These are phyloP conservation scores for Microbotryum saponariae DNA, from an alignment of 1,284 basidiomycete species.

Conservation along the genomic window DNA sequence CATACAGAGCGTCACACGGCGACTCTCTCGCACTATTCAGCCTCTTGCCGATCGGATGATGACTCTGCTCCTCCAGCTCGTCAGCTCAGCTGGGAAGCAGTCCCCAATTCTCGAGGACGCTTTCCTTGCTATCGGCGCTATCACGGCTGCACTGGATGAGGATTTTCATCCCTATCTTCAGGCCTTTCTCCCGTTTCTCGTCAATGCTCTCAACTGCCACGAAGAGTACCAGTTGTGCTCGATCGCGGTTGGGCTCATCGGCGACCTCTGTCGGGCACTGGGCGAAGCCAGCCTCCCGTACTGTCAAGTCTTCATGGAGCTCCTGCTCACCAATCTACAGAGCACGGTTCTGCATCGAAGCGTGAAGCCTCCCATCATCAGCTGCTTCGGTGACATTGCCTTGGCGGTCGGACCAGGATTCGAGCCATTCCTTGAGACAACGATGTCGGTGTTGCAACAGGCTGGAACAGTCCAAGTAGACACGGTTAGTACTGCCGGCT, in stretches of 20 bases:
- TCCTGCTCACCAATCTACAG: conserved; percentile 83
- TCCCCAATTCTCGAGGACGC: conserved; percentile 96
- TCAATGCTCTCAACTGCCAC: conserved; percentile 80
- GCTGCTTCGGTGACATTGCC: conserved; percentile 95
- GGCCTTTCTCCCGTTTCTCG: conserved; percentile 83
- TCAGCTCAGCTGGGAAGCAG: conserved; percentile 79
- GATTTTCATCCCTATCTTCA: conserved; percentile 82
- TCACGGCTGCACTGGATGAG: conserved; percentile 65
- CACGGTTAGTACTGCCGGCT: conserved; percentile 52
- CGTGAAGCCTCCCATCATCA: conserved; percentile 92
- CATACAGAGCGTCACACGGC: conserved; percentile 67
- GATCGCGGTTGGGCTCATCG: conserved; percentile 90
- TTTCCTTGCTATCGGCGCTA: conserved; percentile 87
- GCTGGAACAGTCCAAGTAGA: conserved; percentile 79
- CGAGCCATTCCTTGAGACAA: conserved; percentile 80
- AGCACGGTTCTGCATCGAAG: conserved; percentile 83
- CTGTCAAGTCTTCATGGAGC: conserved; percentile 79
- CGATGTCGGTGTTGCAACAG: conserved; percentile 85
- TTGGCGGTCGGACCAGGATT: conserved; percentile 81
- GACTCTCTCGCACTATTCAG: conserved; percentile 72
- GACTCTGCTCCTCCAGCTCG: conserved; percentile 80
- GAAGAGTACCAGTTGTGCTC: conserved; percentile 95
- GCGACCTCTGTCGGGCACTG: conserved; percentile 87
- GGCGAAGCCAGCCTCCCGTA: conserved; percentile 76
- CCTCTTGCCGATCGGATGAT: conserved; percentile 91